Conservation (phyloP, 257 asterid genomes). For the Nicotiana obtusifolia region DNA sequence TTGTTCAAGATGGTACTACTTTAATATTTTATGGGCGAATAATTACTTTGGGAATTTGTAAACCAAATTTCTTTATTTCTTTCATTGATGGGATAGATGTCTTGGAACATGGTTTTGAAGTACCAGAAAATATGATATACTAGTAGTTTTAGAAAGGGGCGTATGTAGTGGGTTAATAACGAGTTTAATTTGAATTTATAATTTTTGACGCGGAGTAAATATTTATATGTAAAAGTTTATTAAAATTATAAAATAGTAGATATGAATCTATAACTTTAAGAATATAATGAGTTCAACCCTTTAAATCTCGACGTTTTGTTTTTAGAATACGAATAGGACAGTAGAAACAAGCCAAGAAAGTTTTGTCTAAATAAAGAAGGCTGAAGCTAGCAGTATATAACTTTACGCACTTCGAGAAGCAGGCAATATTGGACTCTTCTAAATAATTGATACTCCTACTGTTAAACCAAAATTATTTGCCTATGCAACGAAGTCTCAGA, state of each 20-base stretch:
- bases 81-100: neutral
- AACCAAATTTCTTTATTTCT: neutral
- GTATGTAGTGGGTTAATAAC: no score
- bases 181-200: no score
- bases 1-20: neutral
- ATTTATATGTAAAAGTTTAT: no score
- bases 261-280: accelerated
- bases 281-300: no score
- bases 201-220: no score
- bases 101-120: slow-evolving; percentile 1
- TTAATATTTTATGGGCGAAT: neutral
- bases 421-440: slow-evolving; percentile 17
- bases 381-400: slow-evolving; percentile 13
- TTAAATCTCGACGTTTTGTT: no score
- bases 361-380: slow-evolving; percentile 14
- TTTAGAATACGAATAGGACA: neutral
- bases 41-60: neutral
- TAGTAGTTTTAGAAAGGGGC: neutral
- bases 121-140: neutral
- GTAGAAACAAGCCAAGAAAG: slow-evolving; percentile 11
- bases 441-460: neutral
- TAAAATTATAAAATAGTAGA: no score
- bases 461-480: neutral
- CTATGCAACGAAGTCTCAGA: neutral
- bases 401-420: slow-evolving; percentile 26